Evolutionary conservation across 441 rosid species (phyloP), one percentile per base, ranked within the genome.

Genomic region (Melastoma candidum): DNA sequence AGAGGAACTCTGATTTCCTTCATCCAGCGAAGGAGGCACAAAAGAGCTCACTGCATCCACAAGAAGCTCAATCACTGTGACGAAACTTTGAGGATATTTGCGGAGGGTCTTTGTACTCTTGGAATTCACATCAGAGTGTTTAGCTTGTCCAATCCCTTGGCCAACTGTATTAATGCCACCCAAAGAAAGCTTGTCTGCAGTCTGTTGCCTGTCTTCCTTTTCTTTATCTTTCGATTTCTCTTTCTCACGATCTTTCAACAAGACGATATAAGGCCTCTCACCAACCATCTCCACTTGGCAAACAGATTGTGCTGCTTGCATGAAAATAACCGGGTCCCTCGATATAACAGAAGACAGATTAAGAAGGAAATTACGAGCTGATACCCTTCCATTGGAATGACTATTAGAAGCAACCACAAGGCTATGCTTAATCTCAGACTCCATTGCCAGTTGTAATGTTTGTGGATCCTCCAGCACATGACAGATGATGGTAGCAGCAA

Each of bases 391-490:
- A 72, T 75, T 89, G 44, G 93, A 61, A 69, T 93, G 90, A 69
- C 99, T 77, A 63, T 78, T 86, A 54, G 97, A 88, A 64, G 83
- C 84, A 67, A 88, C 77, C 53, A 82, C 81, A 63, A 93, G 85
- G 63, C 71, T 84, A 61, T 84, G 99, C 74, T 75, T 81, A 65
- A 93, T 93, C 77, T 89, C 99, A 74, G 90, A 78, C 78, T 93
- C 99, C 99, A 93, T 93, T 46, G 96, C 97, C 73, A 81, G 97
- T 77, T 88, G 97, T 59, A 93, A 87, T 55, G 99, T 93, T 66
- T 84, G 95, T 22, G 99, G 93, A 81, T 93, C 99, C 73, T 93
- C 99, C 61, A 93, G 95, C 68, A 84, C 79, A 56, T 93, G 97
- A 27, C 99, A 88, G 69, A 89, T 78, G 29, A 93, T 86, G 61